Evolutionary conservation across 164 flowering plant species (phyloP), one percentile per base, ranked within the genome.

Genomic region (Magnolia officinalis): DNA sequence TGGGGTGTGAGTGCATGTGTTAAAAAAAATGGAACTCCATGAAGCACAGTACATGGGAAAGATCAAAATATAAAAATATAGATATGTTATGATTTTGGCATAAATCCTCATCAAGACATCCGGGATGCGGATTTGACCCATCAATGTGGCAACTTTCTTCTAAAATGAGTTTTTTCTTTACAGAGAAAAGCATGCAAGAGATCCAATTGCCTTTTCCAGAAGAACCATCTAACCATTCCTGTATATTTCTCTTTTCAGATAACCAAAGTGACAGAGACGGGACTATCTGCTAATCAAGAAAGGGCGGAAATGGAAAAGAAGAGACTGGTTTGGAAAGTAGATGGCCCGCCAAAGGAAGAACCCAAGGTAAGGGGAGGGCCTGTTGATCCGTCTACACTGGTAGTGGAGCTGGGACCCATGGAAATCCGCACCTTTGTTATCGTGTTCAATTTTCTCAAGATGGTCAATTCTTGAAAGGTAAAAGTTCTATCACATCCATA

Each of bases 351-450:
- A 0, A 63, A 55, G 66, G 79, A 83, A 68, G 89, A 85, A 70
- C 2, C 80, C 13, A 81, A 74, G 23, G 71, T 29, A 50, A 87
- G 94, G 74, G 99, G 98, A 71, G 82, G 89, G 59, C 84, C 91
- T n/a, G 83, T 94, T n/a, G 91, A 92, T 83, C 93, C 93, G 3
- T 58, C 21, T 24, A 75, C 86, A 61, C 83, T 91, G 70, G 81
- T 85, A 11, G 92, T 92, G 61, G 96, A 96, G 80, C 89, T 96
- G 61, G 86, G 81, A 45, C 97, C 99, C 1, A 94, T 92, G 98
- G 98, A 94, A 82, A 96, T 93, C 77, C 91, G 97, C 50, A 94
- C 97, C 71, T 91, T 95, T 78, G 13, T 88, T 16, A 64, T 94
- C 26, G 80, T 84, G 45, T 81, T 92, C 8, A 73, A 80, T 55